These are phyloP conservation scores for Henningerozyma blattae DNA, from an alignment of 805 yeast genomes.

Conservation along the genomic window DNA sequence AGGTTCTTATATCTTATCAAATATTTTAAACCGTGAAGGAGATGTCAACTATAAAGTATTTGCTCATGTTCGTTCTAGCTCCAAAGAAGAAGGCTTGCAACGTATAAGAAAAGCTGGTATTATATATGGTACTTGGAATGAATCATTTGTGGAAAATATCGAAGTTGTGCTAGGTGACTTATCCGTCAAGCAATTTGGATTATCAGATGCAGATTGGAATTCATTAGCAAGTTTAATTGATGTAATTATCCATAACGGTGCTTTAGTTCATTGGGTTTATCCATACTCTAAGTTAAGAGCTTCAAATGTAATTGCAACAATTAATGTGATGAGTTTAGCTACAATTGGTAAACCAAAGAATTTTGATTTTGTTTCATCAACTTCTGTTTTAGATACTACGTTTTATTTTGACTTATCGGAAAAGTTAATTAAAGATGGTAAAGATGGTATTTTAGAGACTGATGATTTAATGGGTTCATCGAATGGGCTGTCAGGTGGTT, in stretches of 20 bases:
- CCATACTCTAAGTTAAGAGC: slow-evolving; percentile 86
- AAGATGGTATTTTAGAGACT: slow-evolving; percentile 63
- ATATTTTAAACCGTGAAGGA: slow-evolving; percentile 47
- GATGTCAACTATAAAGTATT: slow-evolving; percentile 40
- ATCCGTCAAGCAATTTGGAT: slow-evolving; percentile 61
- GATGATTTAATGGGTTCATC: slow-evolving; percentile 80
- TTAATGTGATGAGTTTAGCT: slow-evolving; percentile 64
- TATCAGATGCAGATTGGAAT: slow-evolving; percentile 45
- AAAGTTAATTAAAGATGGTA: slow-evolving; percentile 47
- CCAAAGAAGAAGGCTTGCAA: slow-evolving; percentile 55
- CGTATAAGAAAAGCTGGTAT: slow-evolving; percentile 65
- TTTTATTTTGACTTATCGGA: slow-evolving; percentile 73
- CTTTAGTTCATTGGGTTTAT: slow-evolving; percentile 96
- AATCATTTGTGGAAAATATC: slow-evolving; percentile 42
- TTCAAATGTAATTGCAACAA: slow-evolving; percentile 82
- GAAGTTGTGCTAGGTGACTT: slow-evolving; percentile 77
- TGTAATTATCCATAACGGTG: slow-evolving; percentile 90
- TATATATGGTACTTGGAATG: slow-evolving; percentile 61
- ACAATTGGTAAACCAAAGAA: slow-evolving; percentile 68
- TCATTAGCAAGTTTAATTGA: slow-evolving; percentile 51
- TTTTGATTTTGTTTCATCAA: slow-evolving; percentile 89
- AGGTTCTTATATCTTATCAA: slow-evolving; percentile 79
- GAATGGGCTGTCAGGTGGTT: slow-evolving; percentile 76
- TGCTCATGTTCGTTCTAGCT: slow-evolving; percentile 87
- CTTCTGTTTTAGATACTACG: slow-evolving; percentile 82